These are phyloP conservation scores for Ramaria rubella DNA, from an alignment of 768 basidiomycete genomes.

Conservation along the genomic window DNA sequence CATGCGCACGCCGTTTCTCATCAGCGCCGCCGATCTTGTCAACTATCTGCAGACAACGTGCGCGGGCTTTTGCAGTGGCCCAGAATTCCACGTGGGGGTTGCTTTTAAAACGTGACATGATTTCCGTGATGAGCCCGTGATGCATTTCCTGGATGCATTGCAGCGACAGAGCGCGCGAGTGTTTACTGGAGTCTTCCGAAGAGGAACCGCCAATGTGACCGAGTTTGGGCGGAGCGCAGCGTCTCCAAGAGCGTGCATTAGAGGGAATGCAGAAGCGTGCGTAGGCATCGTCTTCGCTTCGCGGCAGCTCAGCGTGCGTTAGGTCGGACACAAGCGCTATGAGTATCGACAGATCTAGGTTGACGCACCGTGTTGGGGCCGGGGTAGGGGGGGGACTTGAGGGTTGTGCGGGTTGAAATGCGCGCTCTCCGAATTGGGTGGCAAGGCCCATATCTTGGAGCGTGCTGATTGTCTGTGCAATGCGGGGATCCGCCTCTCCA, in stretches of 20 bases:
- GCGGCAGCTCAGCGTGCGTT: conserved; percentile 64
- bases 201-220: conserved; percentile 9
- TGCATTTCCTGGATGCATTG: conserved; percentile 75
- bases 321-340: conserved; percentile 82
- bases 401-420: conserved; percentile 8
- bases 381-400: conserved; percentile 1
- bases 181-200: conserved; percentile 31
- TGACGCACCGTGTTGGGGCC: conserved; percentile 61
- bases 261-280: conserved; percentile 41
- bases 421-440: conserved; percentile 61
- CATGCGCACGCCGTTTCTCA: conserved; percentile 58
- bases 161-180: conserved; percentile 61
- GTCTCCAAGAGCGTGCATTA: conserved; percentile 4
- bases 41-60: conserved; percentile 69
- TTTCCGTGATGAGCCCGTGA: conserved; percentile 32
- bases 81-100: conserved; percentile 52
- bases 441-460: conserved; percentile 58
- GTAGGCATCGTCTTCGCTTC: conserved; percentile 48
- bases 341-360: conserved; percentile 78
- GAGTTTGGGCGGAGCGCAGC: conserved; percentile 21
- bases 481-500: conserved; percentile 43
- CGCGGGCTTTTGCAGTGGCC: conserved; percentile 72
- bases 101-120: background rate
- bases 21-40: conserved; percentile 68
- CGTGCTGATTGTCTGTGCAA: conserved; percentile 48